Percentiles rank a stretch among this genome's conserved stretches.
Conservation (phyloP, 257 asterid genomes). For the Solanum sitiens region DNA sequence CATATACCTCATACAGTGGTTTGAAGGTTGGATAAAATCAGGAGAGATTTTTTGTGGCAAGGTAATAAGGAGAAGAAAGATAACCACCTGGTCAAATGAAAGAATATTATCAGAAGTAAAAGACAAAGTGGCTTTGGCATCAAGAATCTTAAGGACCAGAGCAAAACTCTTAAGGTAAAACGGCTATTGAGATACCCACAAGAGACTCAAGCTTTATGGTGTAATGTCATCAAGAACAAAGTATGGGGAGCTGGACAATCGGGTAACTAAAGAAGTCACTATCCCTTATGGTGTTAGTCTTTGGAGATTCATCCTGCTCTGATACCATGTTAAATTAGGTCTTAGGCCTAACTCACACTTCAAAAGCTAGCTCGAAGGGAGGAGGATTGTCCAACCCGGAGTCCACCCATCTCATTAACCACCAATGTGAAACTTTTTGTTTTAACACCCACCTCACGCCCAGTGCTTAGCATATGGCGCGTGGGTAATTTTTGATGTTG, state of each 20-base stretch:
- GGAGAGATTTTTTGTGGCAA: neutral
- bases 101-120: neutral
- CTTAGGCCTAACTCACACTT: too few species aligned
- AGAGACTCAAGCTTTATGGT: neutral
- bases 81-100: neutral
- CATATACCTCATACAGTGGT: neutral
- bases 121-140: neutral
- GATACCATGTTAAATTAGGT: too few species aligned
- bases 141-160: neutral
- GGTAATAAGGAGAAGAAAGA: neutral
- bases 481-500: too few species aligned
- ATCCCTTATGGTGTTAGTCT: neutral
- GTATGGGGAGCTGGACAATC: neutral
- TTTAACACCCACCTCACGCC: too few species aligned
- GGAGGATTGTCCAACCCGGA: too few species aligned
- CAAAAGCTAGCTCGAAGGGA: too few species aligned
- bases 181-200: neutral
- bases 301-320: neutral
- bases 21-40: neutral
- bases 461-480: too few species aligned
- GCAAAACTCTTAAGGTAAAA: neutral
- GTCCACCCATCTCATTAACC: too few species aligned
- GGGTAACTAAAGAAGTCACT: neutral
- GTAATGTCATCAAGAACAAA: neutral
- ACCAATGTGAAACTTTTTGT: too few species aligned